Evolutionary conservation across 2,329 filamentous ascomycete genomes (phyloP), one percentile per base, ranked within the genome.

Genomic region (Lecanicillium sp.): DNA sequence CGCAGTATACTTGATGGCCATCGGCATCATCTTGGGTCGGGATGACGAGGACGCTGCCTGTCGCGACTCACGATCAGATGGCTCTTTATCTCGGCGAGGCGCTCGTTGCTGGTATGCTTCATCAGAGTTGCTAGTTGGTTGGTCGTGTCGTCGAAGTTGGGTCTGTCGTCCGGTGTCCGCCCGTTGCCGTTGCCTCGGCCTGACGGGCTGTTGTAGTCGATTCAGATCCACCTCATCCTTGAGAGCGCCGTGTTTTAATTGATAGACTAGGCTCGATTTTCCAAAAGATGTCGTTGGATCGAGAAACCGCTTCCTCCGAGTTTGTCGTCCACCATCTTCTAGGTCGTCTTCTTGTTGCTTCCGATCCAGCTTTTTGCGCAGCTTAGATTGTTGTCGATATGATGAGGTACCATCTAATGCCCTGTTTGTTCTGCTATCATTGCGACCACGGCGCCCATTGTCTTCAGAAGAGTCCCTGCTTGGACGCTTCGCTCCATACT

Each of bases 1-100:
- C 1, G 87, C 94, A 0, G 85, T 87, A 54, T 90, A 78, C 34
- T 61, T 58, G 43, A 64, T 46, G 1, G 52, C 60, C 51, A 63
- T 56, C 9, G 57, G 48, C 55, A 60, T 60, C 54, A 60, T 54
- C 22, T 48, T 52, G 20, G 37, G 20, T 11, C 22, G 22, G 7
- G 22, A 25, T 7, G 22, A n/a, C n/a, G n/a, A 7, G 6, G 22
- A 25, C 22, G 22, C 11, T 25, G 22, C 22, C 22, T 25, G 22
- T 25, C 7, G 22, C 22, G 22, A 25, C 22, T 25, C 22, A 11
- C 14, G 16, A 18, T 20, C 18, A 16, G 22, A 32, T 6, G 22
- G 11, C 11, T 25, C 22, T 11, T 6, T 11, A 7, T 25, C 11
- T 11, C 22, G 22, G n/a, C n/a, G n/a, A 6, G 6, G 8, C 31